Base-by-base conservation (phyloP, 805 yeast species). In the Wilhelminamyces savonicus region DNA sequence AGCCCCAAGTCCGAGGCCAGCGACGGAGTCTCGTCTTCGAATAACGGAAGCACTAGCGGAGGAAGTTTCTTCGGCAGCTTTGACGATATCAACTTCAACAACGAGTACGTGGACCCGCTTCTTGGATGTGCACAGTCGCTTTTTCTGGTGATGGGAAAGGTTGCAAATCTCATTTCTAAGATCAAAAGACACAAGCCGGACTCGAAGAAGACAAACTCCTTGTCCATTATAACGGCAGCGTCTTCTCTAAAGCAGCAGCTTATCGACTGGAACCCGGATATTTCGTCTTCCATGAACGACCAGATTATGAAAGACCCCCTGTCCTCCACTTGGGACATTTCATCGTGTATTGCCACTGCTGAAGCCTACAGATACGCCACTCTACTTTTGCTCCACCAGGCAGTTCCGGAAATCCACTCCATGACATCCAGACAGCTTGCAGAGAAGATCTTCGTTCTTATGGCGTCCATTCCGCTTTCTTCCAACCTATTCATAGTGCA, bases 331-430 rank as follows among this genome's bases (percentile, higher is more conserved):
- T 71, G 78, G 61, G 85, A 78, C 39, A 45, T 74, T 18, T 55
- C 78, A 4, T 69, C 80, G 7, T 74, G 81, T 34, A 60, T 79
- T 16, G 72, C 83, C 2, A 78, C 84, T 1, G 84, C 85, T 2
- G 85, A 78, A 44, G 79, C 84, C 0, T 79, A 78, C 49, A 47
- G 82, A 23, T 75, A 63, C 47, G 68, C 83, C 1, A 63, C 82
- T 0, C 48, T 79, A 22, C 44, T 78, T 13, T 77, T 74, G 43
- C 51, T 79, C 18, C 82, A 77, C 47, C 84, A 79, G 44, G 79
- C 83, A 1, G 82, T 79, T 4, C 85, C 86, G 0, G 82, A 78
- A 39, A 65, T 78, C 12, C 81, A 82, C 7, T 69, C 75, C 7
- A 47, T 59, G 22, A 51, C 74, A 7, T 69, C 80, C 1, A 75